These are phyloP conservation scores for Chlamydomonas schloesseri DNA, from an alignment of 139 green algal genomes.

Conservation along the genomic window DNA sequence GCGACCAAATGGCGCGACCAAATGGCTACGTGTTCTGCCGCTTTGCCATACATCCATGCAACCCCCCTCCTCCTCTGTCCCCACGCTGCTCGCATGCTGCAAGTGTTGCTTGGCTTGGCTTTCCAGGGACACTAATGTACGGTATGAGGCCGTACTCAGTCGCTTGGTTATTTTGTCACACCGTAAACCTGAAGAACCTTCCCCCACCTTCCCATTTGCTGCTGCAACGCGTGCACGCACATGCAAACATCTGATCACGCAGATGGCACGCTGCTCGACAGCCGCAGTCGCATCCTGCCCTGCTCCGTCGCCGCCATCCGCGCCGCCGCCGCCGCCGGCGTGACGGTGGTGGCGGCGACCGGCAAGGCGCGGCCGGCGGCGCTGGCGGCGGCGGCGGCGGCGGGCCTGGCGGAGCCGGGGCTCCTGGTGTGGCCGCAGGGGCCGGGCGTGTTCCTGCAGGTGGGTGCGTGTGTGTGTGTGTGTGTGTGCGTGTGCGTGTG, in stretches of 20 bases:
- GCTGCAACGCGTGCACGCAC: too few species aligned
- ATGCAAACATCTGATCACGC: slow-evolving; percentile 9
- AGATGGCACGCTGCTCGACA: slow-evolving; percentile 87
- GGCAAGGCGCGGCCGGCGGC: slow-evolving; percentile 95
- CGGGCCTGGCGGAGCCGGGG: slow-evolving; percentile 71
- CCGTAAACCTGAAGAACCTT: too few species aligned
- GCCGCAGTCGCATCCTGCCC: slow-evolving; percentile 67
- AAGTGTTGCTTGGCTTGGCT: too few species aligned
- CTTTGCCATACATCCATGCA: too few species aligned
- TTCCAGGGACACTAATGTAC: too few species aligned
- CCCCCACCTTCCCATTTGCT: too few species aligned
- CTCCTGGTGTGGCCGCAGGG: slow-evolving; percentile 70
- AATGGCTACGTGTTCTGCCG: too few species aligned
- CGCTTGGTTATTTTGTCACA: too few species aligned
- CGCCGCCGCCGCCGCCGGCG: slow-evolving; percentile 68
- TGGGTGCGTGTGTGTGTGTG: background rate
- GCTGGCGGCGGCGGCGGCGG: slow-evolving; percentile 66
- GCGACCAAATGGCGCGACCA: too few species aligned
- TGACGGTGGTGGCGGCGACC: slow-evolving; percentile 91
- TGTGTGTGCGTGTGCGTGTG: background rate
- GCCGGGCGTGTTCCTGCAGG: slow-evolving; percentile 89
- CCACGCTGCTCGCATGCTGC: too few species aligned
- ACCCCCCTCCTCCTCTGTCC: too few species aligned
- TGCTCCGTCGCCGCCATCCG: slow-evolving; percentile 75
- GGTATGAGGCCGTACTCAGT: too few species aligned